Evolutionary conservation across 371 early-diverging fungal genomes (phyloP).

Genomic region (Blakeslea trispora): DNA sequence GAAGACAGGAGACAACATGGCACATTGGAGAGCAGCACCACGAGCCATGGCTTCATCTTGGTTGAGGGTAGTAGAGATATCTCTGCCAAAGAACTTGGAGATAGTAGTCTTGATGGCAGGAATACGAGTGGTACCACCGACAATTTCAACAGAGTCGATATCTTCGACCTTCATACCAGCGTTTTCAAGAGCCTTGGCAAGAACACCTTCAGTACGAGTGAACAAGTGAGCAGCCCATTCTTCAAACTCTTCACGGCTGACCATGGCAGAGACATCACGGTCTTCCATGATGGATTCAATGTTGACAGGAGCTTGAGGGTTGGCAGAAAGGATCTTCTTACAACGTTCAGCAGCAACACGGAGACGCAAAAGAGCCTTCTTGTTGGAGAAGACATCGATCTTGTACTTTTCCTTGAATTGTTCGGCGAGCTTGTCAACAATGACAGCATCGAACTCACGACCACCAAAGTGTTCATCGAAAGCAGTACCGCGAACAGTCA

Average conservation of each 20-base stretch:
- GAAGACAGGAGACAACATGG: constrained; percentile 97
- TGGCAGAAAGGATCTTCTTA: constrained; percentile 96
- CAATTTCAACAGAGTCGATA: constrained; percentile 90
- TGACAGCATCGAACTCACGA: constrained; percentile 91
- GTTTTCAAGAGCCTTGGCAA: constrained; percentile 78
- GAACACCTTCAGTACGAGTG: constrained; percentile 70
- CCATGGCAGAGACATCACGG: constrained; percentile 84
- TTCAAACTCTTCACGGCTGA: constrained; percentile 85
- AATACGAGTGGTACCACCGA: constrained; percentile 95
- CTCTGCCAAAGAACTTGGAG: constrained; percentile 80
- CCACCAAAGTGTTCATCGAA: constrained; percentile 95
- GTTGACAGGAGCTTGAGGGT: constrained; percentile 87
- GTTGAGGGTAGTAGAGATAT: constrained; percentile 92
- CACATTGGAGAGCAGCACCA: constrained; percentile 97
- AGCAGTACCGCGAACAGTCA: constrained; percentile 87
- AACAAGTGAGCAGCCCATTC: constrained; percentile 77
- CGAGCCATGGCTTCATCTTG: constrained; percentile 97
- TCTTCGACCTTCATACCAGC: constrained; percentile 79
- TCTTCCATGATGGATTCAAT: constrained; percentile 96
- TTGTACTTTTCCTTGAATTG: constrained; percentile 95
- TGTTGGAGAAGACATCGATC: constrained; percentile 86
- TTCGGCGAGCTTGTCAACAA: constrained; percentile 81
- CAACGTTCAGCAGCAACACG: constrained; percentile 91
- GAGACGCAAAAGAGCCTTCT: constrained; percentile 92
- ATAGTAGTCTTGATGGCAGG: constrained; percentile 91